phyloP scores from a whole-genome alignment of 73 alveolate species.

The Paramecium biaurelia region DNA sequence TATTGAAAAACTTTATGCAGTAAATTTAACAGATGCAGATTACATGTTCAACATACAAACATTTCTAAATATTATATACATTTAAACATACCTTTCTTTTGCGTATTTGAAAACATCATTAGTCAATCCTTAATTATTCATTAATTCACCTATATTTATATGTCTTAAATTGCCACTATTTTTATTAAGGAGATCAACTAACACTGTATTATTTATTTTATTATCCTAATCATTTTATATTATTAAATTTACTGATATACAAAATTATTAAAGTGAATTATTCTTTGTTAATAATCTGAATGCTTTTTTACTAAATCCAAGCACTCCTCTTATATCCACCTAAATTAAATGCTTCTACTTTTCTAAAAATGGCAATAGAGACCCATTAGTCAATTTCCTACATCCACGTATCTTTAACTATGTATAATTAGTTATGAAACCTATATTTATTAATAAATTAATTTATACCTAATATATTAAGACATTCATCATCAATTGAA shows the following conservation, averaged over 20 bases:
- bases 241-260: not conserved
- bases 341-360: not conserved
- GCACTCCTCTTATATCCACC: not conserved
- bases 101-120: not conserved
- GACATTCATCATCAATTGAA: not conserved
- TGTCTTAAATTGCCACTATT: not conserved
- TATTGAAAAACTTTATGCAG: not conserved
- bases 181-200: not conserved
- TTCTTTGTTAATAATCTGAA: not conserved
- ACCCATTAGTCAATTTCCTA: not conserved
- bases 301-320: not conserved
- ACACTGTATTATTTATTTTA: not conserved
- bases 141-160: not conserved
- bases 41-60: not conserved
- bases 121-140: not conserved
- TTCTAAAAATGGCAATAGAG: not conserved
- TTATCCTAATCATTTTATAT: not conserved
- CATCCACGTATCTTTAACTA: not conserved
- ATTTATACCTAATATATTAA: not conserved
- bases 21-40: not conserved
- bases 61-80: not conserved
- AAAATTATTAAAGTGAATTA: not conserved
- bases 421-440: not conserved
- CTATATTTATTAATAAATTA: not conserved
- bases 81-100: not conserved